Evolutionary conservation across 345 rosid species (phyloP).

Genomic region (Erucastrum elatum): DNA sequence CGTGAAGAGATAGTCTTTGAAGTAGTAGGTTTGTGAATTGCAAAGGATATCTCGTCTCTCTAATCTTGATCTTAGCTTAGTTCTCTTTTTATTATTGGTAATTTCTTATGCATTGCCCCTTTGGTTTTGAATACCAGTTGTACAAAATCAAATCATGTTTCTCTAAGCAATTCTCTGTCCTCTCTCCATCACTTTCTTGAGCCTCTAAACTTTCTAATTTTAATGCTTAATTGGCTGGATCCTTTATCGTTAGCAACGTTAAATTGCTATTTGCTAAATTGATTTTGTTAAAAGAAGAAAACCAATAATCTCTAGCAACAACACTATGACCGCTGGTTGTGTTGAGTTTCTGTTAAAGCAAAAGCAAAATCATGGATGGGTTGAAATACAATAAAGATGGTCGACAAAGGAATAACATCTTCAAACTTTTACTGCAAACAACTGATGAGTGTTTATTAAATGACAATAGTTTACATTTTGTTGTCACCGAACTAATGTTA

Average conservation of each 20-base stretch:
- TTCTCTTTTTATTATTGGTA: background rate
- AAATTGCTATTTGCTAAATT: background rate
- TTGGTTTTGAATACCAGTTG: constrained; percentile 26
- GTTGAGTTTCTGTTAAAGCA: background rate
- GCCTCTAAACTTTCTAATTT: constrained; percentile 21
- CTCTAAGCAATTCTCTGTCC: constrained; percentile 26
- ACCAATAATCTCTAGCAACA: background rate
- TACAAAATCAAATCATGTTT: constrained; percentile 33
- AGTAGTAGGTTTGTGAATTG: constrained; percentile 33
- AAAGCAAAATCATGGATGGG: background rate
- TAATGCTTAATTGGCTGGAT: constrained; percentile 5
- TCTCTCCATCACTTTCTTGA: constrained; percentile 27
- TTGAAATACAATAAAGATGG: background rate
- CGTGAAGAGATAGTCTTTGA: constrained; percentile 17
- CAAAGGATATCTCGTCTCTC: constrained; percentile 20
- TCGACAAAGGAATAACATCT: background rate
- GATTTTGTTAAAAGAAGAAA: background rate
- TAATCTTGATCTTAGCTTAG: constrained; percentile 21
- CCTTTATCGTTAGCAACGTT: constrained; percentile 24
- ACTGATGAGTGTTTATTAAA: background rate
- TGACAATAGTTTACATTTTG: background rate
- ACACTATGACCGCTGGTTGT: constrained; percentile 10
- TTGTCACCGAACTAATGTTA: background rate
- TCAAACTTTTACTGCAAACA: background rate
- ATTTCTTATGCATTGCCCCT: constrained; percentile 19